Conservation (phyloP, 2,329 filamentous ascomycete genomes). For the Penicillium sp. region DNA sequence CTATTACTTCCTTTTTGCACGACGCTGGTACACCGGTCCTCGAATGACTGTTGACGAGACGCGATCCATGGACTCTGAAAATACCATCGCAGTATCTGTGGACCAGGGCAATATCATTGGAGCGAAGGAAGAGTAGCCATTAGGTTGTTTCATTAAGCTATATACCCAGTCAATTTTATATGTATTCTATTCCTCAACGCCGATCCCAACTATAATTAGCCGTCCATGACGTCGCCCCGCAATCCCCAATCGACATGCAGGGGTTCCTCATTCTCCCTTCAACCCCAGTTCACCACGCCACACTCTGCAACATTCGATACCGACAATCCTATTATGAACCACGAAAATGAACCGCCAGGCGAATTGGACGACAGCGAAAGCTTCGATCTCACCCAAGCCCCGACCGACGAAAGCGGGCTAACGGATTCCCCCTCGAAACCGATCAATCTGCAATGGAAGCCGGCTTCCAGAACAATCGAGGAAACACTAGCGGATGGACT, state of each 20-base stretch:
- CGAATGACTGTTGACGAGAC: constrained; percentile 48
- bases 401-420: not conserved
- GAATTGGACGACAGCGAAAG: constrained; percentile 4
- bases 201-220: not conserved
- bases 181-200: too few relatives aligned
- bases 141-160: too few relatives aligned
- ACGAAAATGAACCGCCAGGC: not conserved
- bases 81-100: not conserved
- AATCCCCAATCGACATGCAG: too few relatives aligned
- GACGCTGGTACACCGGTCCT: constrained; percentile 58
- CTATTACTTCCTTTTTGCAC: constrained; percentile 54
- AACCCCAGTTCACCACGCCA: too few relatives aligned
- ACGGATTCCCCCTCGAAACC: not conserved
- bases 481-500: constrained; percentile 59
- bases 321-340: constrained; percentile 7
- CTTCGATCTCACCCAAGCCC: not conserved
- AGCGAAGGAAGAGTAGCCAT: too few relatives aligned
- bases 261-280: too few relatives aligned
- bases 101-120: too few relatives aligned
- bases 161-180: too few relatives aligned
- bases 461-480: constrained; percentile 15
- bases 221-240: not conserved
- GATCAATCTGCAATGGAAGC: constrained; percentile 18
- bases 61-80: constrained; percentile 1
- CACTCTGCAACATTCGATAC: too few relatives aligned